Percentiles rank a stretch among this genome's conserved stretches.
Conservation (phyloP, 768 basidiomycete genomes). For the Leccinum subtestaceum region DNA sequence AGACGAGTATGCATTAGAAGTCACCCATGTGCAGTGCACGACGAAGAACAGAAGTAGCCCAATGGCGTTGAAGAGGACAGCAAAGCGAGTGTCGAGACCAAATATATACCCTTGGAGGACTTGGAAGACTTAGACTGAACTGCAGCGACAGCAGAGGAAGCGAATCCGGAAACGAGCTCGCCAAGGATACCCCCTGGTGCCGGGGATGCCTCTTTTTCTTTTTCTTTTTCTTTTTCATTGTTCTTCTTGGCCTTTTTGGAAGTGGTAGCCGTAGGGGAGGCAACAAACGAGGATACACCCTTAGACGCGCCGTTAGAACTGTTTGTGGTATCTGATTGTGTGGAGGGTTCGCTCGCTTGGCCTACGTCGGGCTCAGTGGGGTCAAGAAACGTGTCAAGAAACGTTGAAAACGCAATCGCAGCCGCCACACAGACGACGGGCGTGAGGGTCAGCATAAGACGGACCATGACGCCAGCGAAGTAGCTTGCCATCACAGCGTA, state of each 20-base stretch:
- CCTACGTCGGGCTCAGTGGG: conserved; percentile 60
- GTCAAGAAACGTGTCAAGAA: conserved; percentile 90
- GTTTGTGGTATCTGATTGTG: neutral
- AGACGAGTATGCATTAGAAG: conserved; percentile 71
- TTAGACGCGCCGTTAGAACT: neutral
- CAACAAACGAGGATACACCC: conserved; percentile 21
- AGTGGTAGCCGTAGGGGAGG: conserved; percentile 30
- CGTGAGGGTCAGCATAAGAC: conserved; percentile 95
- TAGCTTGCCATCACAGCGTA: conserved; percentile 95
- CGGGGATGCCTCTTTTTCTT: conserved; percentile 52
- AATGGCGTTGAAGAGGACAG: conserved; percentile 71
- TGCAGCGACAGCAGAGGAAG: conserved; percentile 32
- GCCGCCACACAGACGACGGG: conserved; percentile 94
- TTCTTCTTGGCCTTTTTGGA: conserved; percentile 52
- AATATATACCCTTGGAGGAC: conserved; percentile 59
- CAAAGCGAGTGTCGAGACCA: conserved; percentile 78
- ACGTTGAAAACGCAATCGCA: conserved; percentile 84
- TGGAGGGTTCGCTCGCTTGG: neutral
- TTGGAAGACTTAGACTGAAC: conserved; percentile 12
- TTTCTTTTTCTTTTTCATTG: conserved; percentile 44
- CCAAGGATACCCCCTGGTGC: conserved; percentile 34
- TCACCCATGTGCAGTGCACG: conserved; percentile 95
- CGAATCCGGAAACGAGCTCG: conserved; percentile 43
- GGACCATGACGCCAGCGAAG: conserved; percentile 99
- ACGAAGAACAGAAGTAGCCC: conserved; percentile 88